Conservation (phyloP, 2,329 filamentous ascomycete species). For the Salinomyces thailandicus region DNA sequence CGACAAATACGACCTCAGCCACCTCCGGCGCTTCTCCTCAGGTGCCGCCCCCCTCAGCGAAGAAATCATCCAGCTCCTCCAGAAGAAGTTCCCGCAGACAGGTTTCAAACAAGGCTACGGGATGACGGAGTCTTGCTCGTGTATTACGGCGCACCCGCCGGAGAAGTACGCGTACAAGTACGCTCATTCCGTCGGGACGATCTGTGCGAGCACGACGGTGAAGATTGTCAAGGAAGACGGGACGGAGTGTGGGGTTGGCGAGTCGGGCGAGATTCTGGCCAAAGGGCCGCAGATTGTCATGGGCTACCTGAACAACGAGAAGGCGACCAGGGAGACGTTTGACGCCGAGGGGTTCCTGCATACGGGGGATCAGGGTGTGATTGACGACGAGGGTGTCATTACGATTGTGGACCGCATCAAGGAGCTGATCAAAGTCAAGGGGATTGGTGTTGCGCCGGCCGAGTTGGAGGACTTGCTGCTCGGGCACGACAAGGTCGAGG, state of each 20-base stretch:
- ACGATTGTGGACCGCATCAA: conserved; percentile 54
- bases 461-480: conserved; percentile 53
- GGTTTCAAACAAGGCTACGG: conserved; percentile 58
- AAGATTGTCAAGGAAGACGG: conserved; percentile 50
- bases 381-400: conserved; percentile 48
- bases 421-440: conserved; percentile 59
- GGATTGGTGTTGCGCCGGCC: conserved; percentile 47
- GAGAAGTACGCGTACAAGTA: conserved; percentile 48
- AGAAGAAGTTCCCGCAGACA: conserved; percentile 47
- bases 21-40: conserved; percentile 46
- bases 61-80: conserved; percentile 47
- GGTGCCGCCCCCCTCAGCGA: conserved; percentile 50
- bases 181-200: conserved; percentile 44
- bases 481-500: conserved; percentile 45
- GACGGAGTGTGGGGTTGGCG: conserved; percentile 40
- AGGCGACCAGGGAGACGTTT: conserved; percentile 33
- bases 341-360: conserved; percentile 43
- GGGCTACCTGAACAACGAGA: conserved; percentile 27
- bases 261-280: conserved; percentile 40
- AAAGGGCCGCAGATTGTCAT: conserved; percentile 29
- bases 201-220: conserved; percentile 49
- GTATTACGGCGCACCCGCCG: conserved; percentile 52
- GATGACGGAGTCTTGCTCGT: conserved; percentile 56
- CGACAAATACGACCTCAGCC: conserved; percentile 46
- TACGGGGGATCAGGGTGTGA: conserved; percentile 48